These are phyloP conservation scores for Pseudogymnoascus sp. DNA, from an alignment of 2,329 filamentous ascomycete species.

Conservation along the genomic window DNA sequence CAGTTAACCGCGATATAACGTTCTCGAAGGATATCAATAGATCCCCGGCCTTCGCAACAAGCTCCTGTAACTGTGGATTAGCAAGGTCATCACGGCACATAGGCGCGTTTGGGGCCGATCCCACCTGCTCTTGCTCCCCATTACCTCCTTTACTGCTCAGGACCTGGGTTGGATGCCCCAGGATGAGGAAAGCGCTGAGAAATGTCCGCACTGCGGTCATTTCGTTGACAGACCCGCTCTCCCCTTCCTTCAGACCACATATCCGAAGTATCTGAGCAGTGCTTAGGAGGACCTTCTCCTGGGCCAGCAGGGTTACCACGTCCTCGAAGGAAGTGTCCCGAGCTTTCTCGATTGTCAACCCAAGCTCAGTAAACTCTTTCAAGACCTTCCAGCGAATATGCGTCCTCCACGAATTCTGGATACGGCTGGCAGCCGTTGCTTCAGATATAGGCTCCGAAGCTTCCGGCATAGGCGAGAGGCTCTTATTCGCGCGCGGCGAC, in stretches of 20 bases:
- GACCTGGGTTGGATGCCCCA: constrained; percentile 72
- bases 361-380: constrained; percentile 58
- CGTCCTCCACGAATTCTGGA: constrained; percentile 66
- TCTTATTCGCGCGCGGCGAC: constrained; percentile 40
- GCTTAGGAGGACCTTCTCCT: constrained; percentile 56
- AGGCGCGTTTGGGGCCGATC: constrained; percentile 36
- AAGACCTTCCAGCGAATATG: constrained; percentile 51
- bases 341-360: constrained; percentile 64
- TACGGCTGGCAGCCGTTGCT: constrained; percentile 55
- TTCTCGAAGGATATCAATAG: constrained; percentile 72
- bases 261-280: constrained; percentile 63
- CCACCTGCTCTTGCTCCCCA: constrained; percentile 51
- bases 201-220: constrained; percentile 70
- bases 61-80: constrained; percentile 59
- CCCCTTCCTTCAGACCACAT: constrained; percentile 62
- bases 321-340: constrained; percentile 65
- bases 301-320: constrained; percentile 61
- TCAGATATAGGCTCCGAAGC: constrained; percentile 44
- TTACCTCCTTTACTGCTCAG: constrained; percentile 63
- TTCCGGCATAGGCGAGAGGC: constrained; percentile 42
- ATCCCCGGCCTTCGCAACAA: constrained; percentile 72
- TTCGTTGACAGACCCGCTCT: constrained; percentile 54
- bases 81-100: constrained; percentile 47
- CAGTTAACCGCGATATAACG: constrained; percentile 58
- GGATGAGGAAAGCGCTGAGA: constrained; percentile 70